Conservation (phyloP, 305 asterid species). For the Solanum hybrid region DNA sequence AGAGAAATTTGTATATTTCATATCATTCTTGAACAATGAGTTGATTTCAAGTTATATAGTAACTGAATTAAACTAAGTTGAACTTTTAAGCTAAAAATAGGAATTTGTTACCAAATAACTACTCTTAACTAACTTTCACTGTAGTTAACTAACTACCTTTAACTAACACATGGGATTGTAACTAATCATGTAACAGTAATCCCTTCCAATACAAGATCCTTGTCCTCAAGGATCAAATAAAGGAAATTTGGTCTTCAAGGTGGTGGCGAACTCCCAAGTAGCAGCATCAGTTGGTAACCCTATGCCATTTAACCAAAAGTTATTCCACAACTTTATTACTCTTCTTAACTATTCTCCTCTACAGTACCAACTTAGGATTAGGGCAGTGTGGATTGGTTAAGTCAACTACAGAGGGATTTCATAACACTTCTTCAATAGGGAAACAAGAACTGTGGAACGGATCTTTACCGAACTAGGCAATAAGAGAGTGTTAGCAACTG, state of each 20-base stretch:
- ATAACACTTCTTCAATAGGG: not conserved
- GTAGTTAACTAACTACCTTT: not conserved
- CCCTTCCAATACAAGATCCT: not conserved
- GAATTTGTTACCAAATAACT: not conserved
- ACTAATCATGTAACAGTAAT: not conserved
- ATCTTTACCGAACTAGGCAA: not conserved
- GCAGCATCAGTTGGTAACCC: not conserved
- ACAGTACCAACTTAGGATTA: not conserved
- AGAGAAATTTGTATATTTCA: not conserved
- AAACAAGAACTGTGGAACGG: not conserved
- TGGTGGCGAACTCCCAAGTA: not conserved
- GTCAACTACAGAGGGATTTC: not conserved
- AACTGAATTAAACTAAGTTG: not conserved
- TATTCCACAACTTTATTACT: not conserved
- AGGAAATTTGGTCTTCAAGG: not conserved
- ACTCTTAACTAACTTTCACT: not conserved
- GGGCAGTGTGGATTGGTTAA: not conserved
- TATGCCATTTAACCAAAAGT: not conserved
- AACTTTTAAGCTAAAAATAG: not conserved
- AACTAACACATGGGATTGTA: not conserved
- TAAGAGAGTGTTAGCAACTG: not conserved
- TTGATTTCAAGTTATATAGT: not conserved
- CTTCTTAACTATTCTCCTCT: not conserved
- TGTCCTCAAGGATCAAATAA: not conserved
- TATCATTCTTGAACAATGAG: not conserved